Evolutionary conservation across 208 protist species (phyloP).

Genomic region (Trypanosoma mega): DNA sequence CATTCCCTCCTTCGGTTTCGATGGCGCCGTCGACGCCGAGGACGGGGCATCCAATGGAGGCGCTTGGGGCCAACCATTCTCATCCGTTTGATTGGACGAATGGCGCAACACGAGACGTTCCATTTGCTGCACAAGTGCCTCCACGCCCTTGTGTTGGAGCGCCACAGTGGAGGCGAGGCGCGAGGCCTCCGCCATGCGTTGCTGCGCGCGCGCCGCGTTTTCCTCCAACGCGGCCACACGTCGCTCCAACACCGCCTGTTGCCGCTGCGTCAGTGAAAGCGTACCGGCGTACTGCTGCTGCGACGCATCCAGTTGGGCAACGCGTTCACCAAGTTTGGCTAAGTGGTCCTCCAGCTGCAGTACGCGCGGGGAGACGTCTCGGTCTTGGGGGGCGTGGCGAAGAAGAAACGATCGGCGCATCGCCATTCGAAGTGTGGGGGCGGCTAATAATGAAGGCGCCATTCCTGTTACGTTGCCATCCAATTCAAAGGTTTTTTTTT

Average conservation of each 20-base stretch:
- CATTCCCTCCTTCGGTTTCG: no score
- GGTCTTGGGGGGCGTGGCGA: background rate
- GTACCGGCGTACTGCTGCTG: slow-evolving; percentile 28
- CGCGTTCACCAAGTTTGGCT: slow-evolving; percentile 14
- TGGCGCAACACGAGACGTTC: slow-evolving; percentile 39
- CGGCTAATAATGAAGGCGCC: slow-evolving; percentile 2
- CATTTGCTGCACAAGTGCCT: slow-evolving; percentile 66
- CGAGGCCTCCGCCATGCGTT: slow-evolving; percentile 36
- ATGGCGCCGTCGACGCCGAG: no score
- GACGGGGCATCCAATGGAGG: no score
- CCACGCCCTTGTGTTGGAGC: slow-evolving; percentile 55
- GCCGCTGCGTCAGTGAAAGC: slow-evolving; percentile 36
- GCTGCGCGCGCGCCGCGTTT: slow-evolving; percentile 28
- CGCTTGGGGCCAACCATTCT: no score
- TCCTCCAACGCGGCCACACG: slow-evolving; percentile 49
- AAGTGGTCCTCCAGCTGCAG: slow-evolving; percentile 18
- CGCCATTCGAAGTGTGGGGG: background rate
- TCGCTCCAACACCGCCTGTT: slow-evolving; percentile 45
- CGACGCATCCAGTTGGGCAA: slow-evolving; percentile 5
- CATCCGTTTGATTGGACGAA: no score
- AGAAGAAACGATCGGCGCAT: slow-evolving; percentile 12
- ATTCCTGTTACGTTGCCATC: no score
- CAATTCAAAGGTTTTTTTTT: no score
- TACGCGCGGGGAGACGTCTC: background rate
- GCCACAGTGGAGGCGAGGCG: slow-evolving; percentile 49